Base-by-base conservation (phyloP, 441 rosid genomes). In the Isatis lusitanica region DNA sequence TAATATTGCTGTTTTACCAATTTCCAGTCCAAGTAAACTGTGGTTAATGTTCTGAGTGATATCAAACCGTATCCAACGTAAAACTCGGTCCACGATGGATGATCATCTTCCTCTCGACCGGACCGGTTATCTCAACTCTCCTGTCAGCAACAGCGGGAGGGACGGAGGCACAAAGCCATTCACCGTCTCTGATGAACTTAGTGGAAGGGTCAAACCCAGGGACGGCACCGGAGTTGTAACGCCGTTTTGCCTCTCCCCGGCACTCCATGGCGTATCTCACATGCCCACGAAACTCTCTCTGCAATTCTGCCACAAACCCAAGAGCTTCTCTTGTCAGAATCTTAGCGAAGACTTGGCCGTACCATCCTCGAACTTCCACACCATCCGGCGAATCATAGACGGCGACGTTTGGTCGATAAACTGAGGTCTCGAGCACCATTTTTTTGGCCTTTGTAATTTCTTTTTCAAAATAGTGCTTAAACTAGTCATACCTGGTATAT, bases 31-130 rank as follows among this genome's bases (percentile, higher is more conserved):
- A 66, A 5, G 31, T 3, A 26, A 63, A 61, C 26, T 7, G 26
- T 26, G 8, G 9, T 26, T 26, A 26, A 26, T 26, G 28, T 26
- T 26, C 39, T 33, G 26, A 57, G 44, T 21, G 2, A 30, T 42
- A 63, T 10, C 6, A 69, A 56, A 68, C 73, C 53, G 43, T 10
- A 7, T 40, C 17, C 26, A 33, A 31, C 6, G 17, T 13, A 11
- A 66, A 38, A 62, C 9, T 4, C 35, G 21, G 47, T 70, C 44
- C 26, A 21, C 3, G 24, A 68, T 94, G 90, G 75, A 92, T 89
- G 86, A 94, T 72, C 97, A 94, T 94, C 80, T 92, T 94, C 85
- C 99, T 80, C 83, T 90, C 98, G 0, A 83, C 93, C 0, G 97
- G 96, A 12, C 98, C 99, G 0, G 93, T 94, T 36, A 94, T 94